A percentile compares a stretch with the other conserved stretches of the same genome.
Evolutionary conservation across 192 early-diverging fungal species (phyloP).

Genomic region (Coemansia sp.): DNA sequence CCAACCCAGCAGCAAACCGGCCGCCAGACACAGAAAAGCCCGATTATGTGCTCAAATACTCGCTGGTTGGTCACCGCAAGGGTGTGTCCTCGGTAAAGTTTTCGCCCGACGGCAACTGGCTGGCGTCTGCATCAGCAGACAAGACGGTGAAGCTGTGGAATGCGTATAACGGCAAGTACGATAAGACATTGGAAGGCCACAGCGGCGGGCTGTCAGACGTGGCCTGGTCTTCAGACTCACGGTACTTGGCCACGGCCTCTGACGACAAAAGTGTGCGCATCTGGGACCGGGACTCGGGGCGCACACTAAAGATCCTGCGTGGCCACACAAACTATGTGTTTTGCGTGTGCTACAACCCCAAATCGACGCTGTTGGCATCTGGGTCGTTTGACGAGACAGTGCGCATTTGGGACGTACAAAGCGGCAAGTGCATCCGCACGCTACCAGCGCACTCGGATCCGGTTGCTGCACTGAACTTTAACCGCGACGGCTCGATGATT

Average conservation of each 20-base stretch:
- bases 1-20: slow-evolving; percentile 10
- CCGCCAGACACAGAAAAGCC: slow-evolving; percentile 53
- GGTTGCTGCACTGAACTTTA: slow-evolving; percentile 93
- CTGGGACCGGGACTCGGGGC: slow-evolving; percentile 78
- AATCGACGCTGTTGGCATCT: slow-evolving; percentile 89
- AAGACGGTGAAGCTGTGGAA: slow-evolving; percentile 95
- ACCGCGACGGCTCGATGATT: slow-evolving; percentile 95
- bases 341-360: slow-evolving; percentile 96
- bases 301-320: slow-evolving; percentile 70
- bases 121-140: slow-evolving; percentile 88
- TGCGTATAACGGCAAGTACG: slow-evolving; percentile 78
- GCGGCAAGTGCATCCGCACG: slow-evolving; percentile 88
- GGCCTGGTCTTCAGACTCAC: slow-evolving; percentile 93
- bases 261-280: slow-evolving; percentile 96
- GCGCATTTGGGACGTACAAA: slow-evolving; percentile 93
- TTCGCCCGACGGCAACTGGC: slow-evolving; percentile 96
- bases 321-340: slow-evolving; percentile 98
- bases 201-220: slow-evolving; percentile 92
- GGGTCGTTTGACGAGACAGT: slow-evolving; percentile 98
- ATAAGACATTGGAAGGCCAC: slow-evolving; percentile 87
- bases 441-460: slow-evolving; percentile 96
- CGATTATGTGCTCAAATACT: slow-evolving; percentile 83
- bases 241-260: slow-evolving; percentile 81
- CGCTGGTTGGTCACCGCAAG: slow-evolving; percentile 91
- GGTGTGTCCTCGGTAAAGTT: slow-evolving; percentile 95